phyloP scores from a whole-genome alignment of 2,329 filamentous ascomycete genomes.

The Aspergillus chevalieri region DNA sequence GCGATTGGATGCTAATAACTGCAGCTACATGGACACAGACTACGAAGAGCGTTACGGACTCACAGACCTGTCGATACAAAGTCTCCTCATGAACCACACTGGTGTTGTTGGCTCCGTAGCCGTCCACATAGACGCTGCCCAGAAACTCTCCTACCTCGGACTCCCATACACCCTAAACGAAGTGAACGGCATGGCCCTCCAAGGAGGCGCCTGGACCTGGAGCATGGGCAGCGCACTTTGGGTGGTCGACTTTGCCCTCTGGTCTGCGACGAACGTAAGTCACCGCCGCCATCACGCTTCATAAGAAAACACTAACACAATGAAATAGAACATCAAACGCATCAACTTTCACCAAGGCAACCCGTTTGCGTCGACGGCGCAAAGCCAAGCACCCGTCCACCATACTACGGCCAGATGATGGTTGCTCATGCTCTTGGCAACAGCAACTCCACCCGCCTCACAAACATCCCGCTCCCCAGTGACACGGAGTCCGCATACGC shows the following conservation, averaged over 20 bases:
- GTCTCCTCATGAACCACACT: constrained; percentile 14
- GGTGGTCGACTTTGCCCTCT: constrained; percentile 14
- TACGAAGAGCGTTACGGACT: background rate
- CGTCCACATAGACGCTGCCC: constrained; percentile 6
- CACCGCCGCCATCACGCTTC: background rate
- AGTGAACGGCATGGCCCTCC: constrained; percentile 11
- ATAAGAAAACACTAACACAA: background rate
- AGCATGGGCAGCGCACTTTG: constrained; percentile 13
- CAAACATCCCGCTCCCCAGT: constrained; percentile 6
- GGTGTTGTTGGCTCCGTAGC: constrained; percentile 7
- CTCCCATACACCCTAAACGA: constrained; percentile 10
- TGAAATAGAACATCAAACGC: constrained; percentile 9
- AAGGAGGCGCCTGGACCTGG: constrained; percentile 10
- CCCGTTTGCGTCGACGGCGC: constrained; percentile 9
- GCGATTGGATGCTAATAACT: background rate
- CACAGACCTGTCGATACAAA: background rate
- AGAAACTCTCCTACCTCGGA: constrained; percentile 10
- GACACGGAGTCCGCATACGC: constrained; percentile 6
- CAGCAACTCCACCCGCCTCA: constrained; percentile 3
- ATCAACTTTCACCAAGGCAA: constrained; percentile 16
- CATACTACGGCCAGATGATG: constrained; percentile 16
- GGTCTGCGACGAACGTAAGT: constrained; percentile 12
- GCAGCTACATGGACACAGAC: constrained; percentile 6
- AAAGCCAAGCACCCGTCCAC: constrained; percentile 8
- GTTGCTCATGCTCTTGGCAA: constrained; percentile 7